Conservation (phyloP, 768 basidiomycete genomes). For the Rubroboletus pulcherrimus region DNA sequence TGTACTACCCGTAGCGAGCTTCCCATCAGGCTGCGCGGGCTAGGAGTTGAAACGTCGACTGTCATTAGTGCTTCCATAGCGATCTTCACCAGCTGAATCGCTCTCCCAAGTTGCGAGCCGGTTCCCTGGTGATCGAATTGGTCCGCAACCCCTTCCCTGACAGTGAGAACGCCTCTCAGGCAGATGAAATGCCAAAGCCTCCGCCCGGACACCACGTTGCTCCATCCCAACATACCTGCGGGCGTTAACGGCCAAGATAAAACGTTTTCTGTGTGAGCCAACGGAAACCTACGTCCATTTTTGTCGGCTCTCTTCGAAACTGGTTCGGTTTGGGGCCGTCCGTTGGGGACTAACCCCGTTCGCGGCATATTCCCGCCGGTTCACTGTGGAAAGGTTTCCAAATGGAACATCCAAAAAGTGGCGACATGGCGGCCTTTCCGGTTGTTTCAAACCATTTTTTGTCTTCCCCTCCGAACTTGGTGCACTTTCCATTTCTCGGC, state of each 20-base stretch:
- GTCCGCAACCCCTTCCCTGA: background rate
- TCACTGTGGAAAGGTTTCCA: slow-evolving; percentile 20
- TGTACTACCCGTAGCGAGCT: background rate
- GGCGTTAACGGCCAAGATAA: background rate
- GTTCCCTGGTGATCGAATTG: background rate
- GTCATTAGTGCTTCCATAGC: background rate
- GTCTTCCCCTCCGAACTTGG: background rate
- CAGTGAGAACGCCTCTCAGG: background rate
- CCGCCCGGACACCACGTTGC: slow-evolving; percentile 13
- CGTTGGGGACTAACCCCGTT: background rate
- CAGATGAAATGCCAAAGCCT: background rate
- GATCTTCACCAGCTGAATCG: background rate
- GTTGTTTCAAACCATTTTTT: background rate
- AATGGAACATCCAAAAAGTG: slow-evolving; percentile 12
- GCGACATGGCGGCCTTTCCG: slow-evolving; percentile 4
- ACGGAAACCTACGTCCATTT: background rate
- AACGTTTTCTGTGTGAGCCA: background rate
- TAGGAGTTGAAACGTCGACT: background rate
- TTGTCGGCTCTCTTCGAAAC: background rate
- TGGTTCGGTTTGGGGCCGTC: slow-evolving; percentile 5
- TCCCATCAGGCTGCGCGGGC: background rate
- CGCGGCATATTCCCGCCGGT: slow-evolving; percentile 13
- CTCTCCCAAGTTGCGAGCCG: background rate
- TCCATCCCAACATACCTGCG: background rate
- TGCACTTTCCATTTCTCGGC: background rate